Base-by-base conservation (phyloP, 2,329 filamentous ascomycete genomes). In the Exophiala dermatitidis region DNA sequence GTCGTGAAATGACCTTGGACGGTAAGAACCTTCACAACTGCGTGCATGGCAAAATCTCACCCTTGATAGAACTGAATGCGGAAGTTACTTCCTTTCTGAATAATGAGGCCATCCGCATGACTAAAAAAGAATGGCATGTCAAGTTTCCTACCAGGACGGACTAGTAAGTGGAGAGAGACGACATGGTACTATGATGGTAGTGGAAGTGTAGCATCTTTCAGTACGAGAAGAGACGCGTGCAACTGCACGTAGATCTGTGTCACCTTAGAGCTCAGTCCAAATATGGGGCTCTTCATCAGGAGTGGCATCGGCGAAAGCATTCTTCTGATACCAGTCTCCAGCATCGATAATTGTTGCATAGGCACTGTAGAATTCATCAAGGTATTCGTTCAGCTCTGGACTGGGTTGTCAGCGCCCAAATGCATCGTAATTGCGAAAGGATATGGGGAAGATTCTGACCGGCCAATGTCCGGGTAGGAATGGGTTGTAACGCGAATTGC, bases 361-460 rank as follows among this genome's bases (percentile, higher is more conserved):
- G n/a, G 36, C 33, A 31, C 28, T 26, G 28, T 50, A 50, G 40
- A 50, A 43, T 30, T 50, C 48, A 12, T 43, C 36, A 28, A 50
- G 48, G 29, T 31, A n/a, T n/a, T 43, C 33, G 36, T 50, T 50
- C 26, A 50, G 28, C 31, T 50, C 48, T 50, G 37, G n/a, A 50
- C n/a, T 38, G 40, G 36, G 9, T 42, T 19, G 33, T 33, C 32
- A 33, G 41, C 29, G 26, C 10, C 48, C 41, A 38, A 47, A 36
- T 52, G n/a, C 42, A 52, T 52, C 43, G 43, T 37, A 40, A 43
- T 51, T 45, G 30, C 30, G 41, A 37, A 33, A 34, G 40, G 40
- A 51, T 43, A 51, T 34, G 43, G 48, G 43, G 43, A 51, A 51
- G 48, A 45, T 34, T 34, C 40, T 51, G 30, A 51, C 38, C 48